Percentiles rank a stretch among this genome's conserved stretches.
Conservation (phyloP, 2,329 filamentous ascomycete species). For the Alternaria burnsii region DNA sequence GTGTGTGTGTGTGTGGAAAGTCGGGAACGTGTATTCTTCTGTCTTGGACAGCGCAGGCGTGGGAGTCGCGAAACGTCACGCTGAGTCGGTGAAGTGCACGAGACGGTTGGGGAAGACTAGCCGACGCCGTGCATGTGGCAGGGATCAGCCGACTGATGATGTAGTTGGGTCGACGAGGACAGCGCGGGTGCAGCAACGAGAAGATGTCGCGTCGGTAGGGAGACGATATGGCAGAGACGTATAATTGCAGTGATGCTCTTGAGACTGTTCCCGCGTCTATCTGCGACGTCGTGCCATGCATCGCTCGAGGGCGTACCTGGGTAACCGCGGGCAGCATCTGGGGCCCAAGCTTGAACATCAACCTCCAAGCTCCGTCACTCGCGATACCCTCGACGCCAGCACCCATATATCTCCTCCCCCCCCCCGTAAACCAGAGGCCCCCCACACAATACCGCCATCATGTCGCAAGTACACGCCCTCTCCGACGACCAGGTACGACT, state of each 20-base stretch:
- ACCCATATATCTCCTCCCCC: slow-evolving; percentile 1
- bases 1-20: slow-evolving; percentile 5
- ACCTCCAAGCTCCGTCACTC: slow-evolving; percentile 36
- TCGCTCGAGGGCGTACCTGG: not conserved
- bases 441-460: slow-evolving; percentile 60
- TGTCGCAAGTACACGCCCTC: slow-evolving; percentile 93
- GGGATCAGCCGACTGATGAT: slow-evolving; percentile 42
- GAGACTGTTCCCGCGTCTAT: slow-evolving; percentile 2
- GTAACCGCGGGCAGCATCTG: slow-evolving; percentile 16
- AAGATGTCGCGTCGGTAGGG: not conserved
- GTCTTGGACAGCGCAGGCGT: slow-evolving; percentile 1
- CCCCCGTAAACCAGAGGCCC: not conserved
- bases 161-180: slow-evolving; percentile 30
- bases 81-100: slow-evolving; percentile 39
- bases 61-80: slow-evolving; percentile 33
- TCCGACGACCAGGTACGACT: slow-evolving; percentile 90
- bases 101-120: slow-evolving; percentile 33
- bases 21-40: not conserved
- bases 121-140: slow-evolving; percentile 34
- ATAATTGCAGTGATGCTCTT: not conserved
- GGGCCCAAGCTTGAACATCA: slow-evolving; percentile 33
- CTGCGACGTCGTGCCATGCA: slow-evolving; percentile 11
- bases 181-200: slow-evolving; percentile 5
- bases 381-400: slow-evolving; percentile 15
- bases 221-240: not conserved